Evolutionary conservation across 2,329 filamentous ascomycete genomes (phyloP).

Genomic region (Mycocentrospora acerina): DNA sequence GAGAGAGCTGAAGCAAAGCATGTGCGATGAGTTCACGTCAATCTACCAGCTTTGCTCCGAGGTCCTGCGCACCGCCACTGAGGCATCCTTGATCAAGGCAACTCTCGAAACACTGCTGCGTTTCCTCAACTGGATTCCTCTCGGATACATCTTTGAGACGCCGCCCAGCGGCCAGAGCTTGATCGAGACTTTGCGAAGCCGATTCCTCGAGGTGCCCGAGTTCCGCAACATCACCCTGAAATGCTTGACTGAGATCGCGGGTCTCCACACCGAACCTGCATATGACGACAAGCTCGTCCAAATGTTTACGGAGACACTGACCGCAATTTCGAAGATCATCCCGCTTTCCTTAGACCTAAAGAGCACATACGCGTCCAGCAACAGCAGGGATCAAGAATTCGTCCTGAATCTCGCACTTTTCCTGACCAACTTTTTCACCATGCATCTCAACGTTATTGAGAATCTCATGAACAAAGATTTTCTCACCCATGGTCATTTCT

Average conservation of each 20-base stretch:
- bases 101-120: constrained; percentile 92
- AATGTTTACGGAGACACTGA: constrained; percentile 98
- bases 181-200: constrained; percentile 88
- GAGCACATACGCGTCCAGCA: constrained; percentile 86
- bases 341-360: constrained; percentile 88
- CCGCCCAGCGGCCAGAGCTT: constrained; percentile 61
- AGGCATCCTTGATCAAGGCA: constrained; percentile 88
- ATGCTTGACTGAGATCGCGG: constrained; percentile 94
- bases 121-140: constrained; percentile 98
- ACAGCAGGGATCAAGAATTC: constrained; percentile 93
- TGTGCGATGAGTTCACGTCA: constrained; percentile 97
- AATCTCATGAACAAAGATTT: constrained; percentile 94
- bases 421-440: constrained; percentile 94
- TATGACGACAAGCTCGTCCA: constrained; percentile 96
- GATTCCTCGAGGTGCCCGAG: constrained; percentile 89
- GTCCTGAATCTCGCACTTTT: constrained; percentile 96
- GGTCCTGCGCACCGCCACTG: constrained; percentile 85
- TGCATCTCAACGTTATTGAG: constrained; percentile 91
- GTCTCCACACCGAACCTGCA: constrained; percentile 79
- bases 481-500: constrained; percentile 94
- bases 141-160: constrained; percentile 99
- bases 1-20: constrained; percentile 93
- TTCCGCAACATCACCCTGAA: constrained; percentile 97
- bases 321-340: constrained; percentile 89
- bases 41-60: constrained; percentile 98